Conservation (phyloP, 2,329 filamentous ascomycete species). For the Ophiostoma populinum region DNA sequence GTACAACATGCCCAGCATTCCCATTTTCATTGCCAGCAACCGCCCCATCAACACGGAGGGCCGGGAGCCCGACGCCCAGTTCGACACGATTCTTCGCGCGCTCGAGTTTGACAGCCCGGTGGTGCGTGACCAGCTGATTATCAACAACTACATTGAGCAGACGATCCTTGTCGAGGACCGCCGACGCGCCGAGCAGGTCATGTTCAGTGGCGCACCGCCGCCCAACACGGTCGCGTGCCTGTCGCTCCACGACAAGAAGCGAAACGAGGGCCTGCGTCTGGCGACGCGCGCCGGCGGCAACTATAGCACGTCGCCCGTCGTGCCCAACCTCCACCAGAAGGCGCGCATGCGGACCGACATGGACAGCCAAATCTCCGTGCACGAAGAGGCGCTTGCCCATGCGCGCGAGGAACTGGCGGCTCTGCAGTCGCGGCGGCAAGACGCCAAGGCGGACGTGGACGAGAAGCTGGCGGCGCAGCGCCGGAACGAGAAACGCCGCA, state of each 20-base stretch:
- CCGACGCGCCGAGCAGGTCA: constrained; percentile 47
- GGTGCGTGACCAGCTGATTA: constrained; percentile 68
- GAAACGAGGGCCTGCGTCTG: constrained; percentile 43
- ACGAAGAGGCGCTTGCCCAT: constrained; percentile 31
- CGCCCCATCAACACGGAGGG: constrained; percentile 36
- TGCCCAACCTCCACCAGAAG: constrained; percentile 29
- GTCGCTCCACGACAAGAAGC: constrained; percentile 43
- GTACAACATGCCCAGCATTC: constrained; percentile 28
- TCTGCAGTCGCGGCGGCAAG: constrained; percentile 30
- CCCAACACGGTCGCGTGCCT: constrained; percentile 60
- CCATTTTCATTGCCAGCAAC: constrained; percentile 47
- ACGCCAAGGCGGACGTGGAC: constrained; percentile 28
- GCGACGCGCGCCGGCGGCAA: constrained; percentile 24
- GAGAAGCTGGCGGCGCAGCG: constrained; percentile 32
- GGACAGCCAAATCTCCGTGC: constrained; percentile 43
- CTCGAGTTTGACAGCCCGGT: constrained; percentile 67
- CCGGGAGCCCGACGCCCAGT: constrained; percentile 57
- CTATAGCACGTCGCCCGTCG: constrained; percentile 19
- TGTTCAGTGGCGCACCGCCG: constrained; percentile 45
- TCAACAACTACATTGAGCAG: constrained; percentile 70
- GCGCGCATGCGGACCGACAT: constrained; percentile 70
- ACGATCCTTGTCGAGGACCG: constrained; percentile 57
- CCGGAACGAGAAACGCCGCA: constrained; percentile 27
- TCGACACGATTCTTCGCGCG: constrained; percentile 64
- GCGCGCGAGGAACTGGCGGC: constrained; percentile 36